These are phyloP conservation scores for Apiotrichum veenhuisii DNA, from an alignment of 1,284 basidiomycete genomes.

Conservation along the genomic window DNA sequence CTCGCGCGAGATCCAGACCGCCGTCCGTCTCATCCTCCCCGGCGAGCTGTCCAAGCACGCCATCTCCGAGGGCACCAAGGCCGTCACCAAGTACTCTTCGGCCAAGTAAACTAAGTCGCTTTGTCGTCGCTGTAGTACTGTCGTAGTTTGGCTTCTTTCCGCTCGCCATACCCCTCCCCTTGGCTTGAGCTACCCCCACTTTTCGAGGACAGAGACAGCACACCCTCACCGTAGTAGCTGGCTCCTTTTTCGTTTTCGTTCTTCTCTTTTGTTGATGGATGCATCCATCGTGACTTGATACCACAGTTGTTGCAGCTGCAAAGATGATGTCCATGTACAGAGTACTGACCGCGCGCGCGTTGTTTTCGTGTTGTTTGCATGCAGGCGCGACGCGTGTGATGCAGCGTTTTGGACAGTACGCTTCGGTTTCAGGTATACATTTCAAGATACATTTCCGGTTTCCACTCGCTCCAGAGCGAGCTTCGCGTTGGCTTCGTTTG, in stretches of 20 bases:
- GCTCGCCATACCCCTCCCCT: background rate
- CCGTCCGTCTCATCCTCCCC: constrained; percentile 84
- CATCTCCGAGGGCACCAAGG: constrained; percentile 68
- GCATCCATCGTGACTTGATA: constrained; percentile 12
- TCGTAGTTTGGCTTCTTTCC: background rate
- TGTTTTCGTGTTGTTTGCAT: background rate
- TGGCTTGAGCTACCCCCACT: background rate
- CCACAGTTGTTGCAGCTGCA: background rate
- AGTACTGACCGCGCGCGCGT: background rate
- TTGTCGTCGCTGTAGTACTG: background rate
- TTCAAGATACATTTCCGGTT: too few relatives aligned
- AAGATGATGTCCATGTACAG: too few relatives aligned
- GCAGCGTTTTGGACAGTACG: too few relatives aligned
- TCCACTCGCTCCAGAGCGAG: too few relatives aligned
- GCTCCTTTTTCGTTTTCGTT: constrained; percentile 17
- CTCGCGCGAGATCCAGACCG: constrained; percentile 87
- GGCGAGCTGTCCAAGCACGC: constrained; percentile 76
- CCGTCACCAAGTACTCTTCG: constrained; percentile 57
- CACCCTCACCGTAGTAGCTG: background rate
- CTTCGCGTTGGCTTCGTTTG: too few relatives aligned
- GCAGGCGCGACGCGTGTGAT: background rate
- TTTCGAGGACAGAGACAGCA: constrained; percentile 1
- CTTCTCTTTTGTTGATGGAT: constrained; percentile 19
- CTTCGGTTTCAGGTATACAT: too few relatives aligned
- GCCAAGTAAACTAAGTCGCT: constrained; percentile 40